Evolutionary conservation across 495 filamentous ascomycete genomes (phyloP).

Genomic region (Hypoxylon intermedium): DNA sequence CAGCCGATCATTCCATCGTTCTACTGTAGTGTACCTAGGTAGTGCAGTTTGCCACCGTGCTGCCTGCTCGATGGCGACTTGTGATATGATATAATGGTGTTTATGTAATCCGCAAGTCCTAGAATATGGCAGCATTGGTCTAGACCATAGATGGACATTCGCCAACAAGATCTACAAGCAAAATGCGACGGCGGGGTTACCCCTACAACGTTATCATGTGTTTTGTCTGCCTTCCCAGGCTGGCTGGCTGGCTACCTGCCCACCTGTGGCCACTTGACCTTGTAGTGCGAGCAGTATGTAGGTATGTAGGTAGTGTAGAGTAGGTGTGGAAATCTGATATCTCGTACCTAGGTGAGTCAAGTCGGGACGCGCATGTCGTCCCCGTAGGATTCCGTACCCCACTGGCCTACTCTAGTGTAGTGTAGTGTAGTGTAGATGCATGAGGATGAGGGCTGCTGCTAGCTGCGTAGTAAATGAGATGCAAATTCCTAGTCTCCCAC

Average conservation of each 20-base stretch:
- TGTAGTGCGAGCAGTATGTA: not conserved
- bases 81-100: not conserved
- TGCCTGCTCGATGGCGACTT: not conserved
- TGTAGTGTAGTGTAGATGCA: too few species aligned
- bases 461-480: slow-evolving; percentile 5
- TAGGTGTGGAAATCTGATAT: not conserved
- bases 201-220: slow-evolving; percentile 24
- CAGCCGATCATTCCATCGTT: slow-evolving; percentile 22
- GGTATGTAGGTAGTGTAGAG: slow-evolving; percentile 2
- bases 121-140: slow-evolving; percentile 11
- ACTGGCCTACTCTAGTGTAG: too few species aligned
- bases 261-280: slow-evolving; percentile 20
- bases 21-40: too few species aligned
- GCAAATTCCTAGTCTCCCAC: slow-evolving; percentile 1
- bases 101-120: slow-evolving; percentile 15
- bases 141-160: slow-evolving; percentile 11
- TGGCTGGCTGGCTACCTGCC: slow-evolving; percentile 14
- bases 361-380: too few species aligned
- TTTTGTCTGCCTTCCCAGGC: slow-evolving; percentile 21
- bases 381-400: slow-evolving; percentile 3
- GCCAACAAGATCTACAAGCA: slow-evolving; percentile 26
- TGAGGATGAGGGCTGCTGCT: slow-evolving; percentile 1
- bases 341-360: too few species aligned
- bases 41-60: slow-evolving; percentile 22
- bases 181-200: slow-evolving; percentile 29